Conservation (phyloP, 305 asterid genomes). For the Fraxinus sp. region DNA sequence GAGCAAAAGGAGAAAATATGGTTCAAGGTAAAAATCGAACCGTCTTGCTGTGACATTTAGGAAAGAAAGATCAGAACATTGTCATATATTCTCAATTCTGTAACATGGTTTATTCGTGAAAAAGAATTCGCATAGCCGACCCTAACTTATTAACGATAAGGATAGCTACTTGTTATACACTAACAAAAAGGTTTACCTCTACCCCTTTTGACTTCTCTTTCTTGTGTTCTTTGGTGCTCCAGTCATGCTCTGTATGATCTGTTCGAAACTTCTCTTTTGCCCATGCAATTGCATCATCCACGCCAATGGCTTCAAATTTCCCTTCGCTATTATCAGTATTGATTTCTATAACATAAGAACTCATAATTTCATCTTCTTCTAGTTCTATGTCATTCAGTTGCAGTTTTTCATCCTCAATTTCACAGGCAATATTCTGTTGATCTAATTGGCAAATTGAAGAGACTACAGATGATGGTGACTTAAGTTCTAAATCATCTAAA, state of each 20-base stretch:
- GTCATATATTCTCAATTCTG: neutral
- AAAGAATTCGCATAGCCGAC: neutral
- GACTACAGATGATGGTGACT: constrained; percentile 31
- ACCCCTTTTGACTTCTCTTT: neutral
- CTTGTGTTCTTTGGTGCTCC: neutral
- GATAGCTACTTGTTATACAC: neutral
- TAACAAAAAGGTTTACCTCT: neutral
- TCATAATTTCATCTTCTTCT: constrained; percentile 28
- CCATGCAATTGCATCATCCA: constrained; percentile 46
- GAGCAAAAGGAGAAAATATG: neutral
- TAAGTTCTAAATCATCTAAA: constrained; percentile 22
- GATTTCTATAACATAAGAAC: constrained; percentile 37
- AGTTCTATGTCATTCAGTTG: constrained; percentile 1
- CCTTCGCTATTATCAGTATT: constrained; percentile 18
- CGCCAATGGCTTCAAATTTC: constrained; percentile 26
- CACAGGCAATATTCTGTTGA: neutral
- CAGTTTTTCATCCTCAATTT: neutral
- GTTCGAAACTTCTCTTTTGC: constrained; percentile 38
- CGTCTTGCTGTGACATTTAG: neutral
- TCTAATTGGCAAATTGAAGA: constrained; percentile 27
- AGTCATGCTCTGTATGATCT: constrained; percentile 19
- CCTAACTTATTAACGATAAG: neutral
- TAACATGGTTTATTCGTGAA: neutral
- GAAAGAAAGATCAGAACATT: neutral
- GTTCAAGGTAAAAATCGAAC: neutral